These are phyloP conservation scores for Mycena latifolia DNA, from an alignment of 768 basidiomycete species.

Conservation along the genomic window DNA sequence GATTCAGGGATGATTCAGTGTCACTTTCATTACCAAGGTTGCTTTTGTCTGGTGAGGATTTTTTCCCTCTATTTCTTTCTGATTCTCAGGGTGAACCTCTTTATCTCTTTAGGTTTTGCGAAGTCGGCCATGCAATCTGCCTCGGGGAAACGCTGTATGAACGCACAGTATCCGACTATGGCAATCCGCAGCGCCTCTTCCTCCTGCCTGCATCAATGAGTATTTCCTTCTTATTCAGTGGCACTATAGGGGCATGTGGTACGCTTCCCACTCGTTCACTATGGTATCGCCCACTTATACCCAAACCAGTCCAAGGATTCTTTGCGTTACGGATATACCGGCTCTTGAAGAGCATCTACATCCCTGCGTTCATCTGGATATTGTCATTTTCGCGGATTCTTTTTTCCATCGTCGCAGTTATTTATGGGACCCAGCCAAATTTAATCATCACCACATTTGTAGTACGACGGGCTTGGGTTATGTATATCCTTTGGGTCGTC, in stretches of 20 bases:
- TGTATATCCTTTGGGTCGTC: background rate
- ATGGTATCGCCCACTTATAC: too few relatives aligned
- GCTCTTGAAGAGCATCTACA: background rate
- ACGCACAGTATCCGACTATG: slow-evolving; percentile 7
- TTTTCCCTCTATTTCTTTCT: too few relatives aligned
- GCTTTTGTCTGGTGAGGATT: slow-evolving; percentile 7
- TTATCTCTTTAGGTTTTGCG: background rate
- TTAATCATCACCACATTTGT: too few relatives aligned
- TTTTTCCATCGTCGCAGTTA: background rate
- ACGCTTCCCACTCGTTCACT: background rate
- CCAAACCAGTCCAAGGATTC: slow-evolving; percentile 17
- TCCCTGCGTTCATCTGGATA: background rate
- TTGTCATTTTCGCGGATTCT: background rate
- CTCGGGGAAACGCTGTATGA: slow-evolving; percentile 2
- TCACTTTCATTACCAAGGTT: background rate
- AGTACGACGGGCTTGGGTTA: background rate
- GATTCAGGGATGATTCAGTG: too few relatives aligned
- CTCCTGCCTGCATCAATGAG: background rate
- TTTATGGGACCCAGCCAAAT: background rate
- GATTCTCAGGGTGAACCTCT: too few relatives aligned
- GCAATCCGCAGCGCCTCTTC: background rate
- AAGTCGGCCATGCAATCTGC: slow-evolving; percentile 16
- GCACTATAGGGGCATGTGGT: slow-evolving; percentile 1
- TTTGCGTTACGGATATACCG: slow-evolving; percentile 23
- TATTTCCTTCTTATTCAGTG: background rate